Evolutionary conservation across 1,284 basidiomycete species (phyloP), one percentile per base, ranked within the genome.

Genomic region (Trichosporon coremiiforme): DNA sequence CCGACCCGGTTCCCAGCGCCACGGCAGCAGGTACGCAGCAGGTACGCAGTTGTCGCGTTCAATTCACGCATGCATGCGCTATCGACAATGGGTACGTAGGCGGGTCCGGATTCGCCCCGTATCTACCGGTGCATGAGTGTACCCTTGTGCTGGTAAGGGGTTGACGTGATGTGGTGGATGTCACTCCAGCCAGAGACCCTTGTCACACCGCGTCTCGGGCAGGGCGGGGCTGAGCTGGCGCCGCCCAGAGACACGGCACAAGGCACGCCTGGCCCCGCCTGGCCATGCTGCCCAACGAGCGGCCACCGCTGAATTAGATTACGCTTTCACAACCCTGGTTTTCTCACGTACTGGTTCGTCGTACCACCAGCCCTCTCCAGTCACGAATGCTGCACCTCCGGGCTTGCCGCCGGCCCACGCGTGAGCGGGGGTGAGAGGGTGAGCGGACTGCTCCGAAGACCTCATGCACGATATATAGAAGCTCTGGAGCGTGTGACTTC

Each of bases 241-340:
- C 15, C 17, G 12, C 17, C 41, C 41, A 17, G 4, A 45, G 12
- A 6, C 41, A 12, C 41, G 38, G 38, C 47, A n/a, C 22, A 10
- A 53, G 50, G 50, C 50, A 53, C 50, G 22, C 2, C 33, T 35
- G 33, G 33, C 25, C 25, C 25, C 25, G 25, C 25, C 25, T 25
- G 25, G 25, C 25, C 25, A 25, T 25, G 25, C 25, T 25, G 25
- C 25, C 25, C 25, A 25, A 25, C 25, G 25, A 25, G 25, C 25
- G 25, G 33, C 33, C 33, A 35, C 6, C 33, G 20, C 12, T 53
- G 10, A 53, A 53, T 53, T 53, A 53, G 50, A 53, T 53, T 53
- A 53, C 50, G 50, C 45, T n/a, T 20, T 47, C 20, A 2, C 22
- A 53, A 53, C 50, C 50, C 50, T 53, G 50, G 50, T 53, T 53